phyloP scores from a whole-genome alignment of 305 asterid genomes.

The Rubia peregrina region DNA sequence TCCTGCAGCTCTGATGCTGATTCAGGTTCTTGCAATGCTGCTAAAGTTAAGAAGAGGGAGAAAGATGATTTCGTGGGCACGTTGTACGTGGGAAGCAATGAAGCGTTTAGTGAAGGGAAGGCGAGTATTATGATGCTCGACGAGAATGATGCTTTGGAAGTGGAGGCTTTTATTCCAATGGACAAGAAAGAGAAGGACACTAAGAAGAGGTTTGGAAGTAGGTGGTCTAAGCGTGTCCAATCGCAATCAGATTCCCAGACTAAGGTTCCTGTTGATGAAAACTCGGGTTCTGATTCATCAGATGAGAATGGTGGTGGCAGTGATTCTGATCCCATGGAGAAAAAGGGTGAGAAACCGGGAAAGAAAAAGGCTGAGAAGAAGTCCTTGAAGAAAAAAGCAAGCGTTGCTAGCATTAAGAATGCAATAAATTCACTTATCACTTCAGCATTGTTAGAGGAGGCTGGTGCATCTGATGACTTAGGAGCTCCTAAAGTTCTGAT shows the following conservation, averaged over 20 bases:
- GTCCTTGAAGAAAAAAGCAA: constrained; percentile 15
- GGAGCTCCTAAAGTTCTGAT: constrained; percentile 11
- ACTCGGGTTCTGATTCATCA: neutral
- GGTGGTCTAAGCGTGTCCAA: constrained; percentile 2
- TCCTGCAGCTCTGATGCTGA: constrained; percentile 18
- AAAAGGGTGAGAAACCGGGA: neutral
- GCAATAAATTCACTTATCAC: constrained; percentile 32
- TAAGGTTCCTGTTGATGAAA: too few relatives aligned
- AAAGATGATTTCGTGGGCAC: constrained; percentile 10
- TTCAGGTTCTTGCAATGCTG: constrained; percentile 16
- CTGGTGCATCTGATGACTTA: constrained; percentile 14
- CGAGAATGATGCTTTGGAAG: neutral
- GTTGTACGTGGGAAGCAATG: neutral
- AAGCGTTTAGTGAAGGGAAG: neutral
- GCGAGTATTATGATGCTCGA: neutral
- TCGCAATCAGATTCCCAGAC: constrained; percentile 16
- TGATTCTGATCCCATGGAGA: constrained; percentile 3
- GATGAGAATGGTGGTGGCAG: constrained; percentile 7
- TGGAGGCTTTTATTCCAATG: neutral
- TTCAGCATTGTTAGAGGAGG: constrained; percentile 23
- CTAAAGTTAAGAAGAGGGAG: constrained; percentile 3
- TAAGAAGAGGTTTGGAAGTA: neutral
- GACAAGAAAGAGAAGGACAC: constrained; percentile 1
- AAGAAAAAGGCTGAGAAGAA: constrained; percentile 4
- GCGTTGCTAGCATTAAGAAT: constrained; percentile 26